phyloP scores from a whole-genome alignment of 116 monocot genomes.

The Posidonia oceanica region DNA sequence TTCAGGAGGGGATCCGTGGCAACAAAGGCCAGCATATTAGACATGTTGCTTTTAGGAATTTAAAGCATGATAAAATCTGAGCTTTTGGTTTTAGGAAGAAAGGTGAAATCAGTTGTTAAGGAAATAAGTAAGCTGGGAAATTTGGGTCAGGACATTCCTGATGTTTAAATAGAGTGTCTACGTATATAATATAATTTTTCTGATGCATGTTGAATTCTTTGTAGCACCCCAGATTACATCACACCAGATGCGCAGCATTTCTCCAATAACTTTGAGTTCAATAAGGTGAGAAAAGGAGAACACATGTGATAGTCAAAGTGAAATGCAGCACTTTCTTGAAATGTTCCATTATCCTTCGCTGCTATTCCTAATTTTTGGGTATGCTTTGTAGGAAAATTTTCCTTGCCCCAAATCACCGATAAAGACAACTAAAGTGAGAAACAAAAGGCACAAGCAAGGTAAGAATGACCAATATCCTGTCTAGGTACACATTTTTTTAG shows the following conservation, averaged over 20 bases:
- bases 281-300: constrained; percentile 34
- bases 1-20: too few relatives aligned
- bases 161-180: neutral
- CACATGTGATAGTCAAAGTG: neutral
- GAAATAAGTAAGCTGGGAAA: neutral
- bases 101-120: too few relatives aligned
- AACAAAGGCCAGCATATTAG: too few relatives aligned
- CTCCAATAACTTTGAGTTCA: constrained; percentile 24
- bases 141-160: neutral
- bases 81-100: too few relatives aligned
- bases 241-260: constrained; percentile 61
- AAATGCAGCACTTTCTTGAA: neutral
- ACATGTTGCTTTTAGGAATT: too few relatives aligned
- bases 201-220: constrained; percentile 1
- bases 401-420: constrained; percentile 68
- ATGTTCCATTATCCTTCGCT: neutral
- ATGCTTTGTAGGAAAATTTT: constrained; percentile 35
- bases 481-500: neutral
- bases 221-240: constrained; percentile 79
- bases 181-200: neutral
- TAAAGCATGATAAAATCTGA: too few relatives aligned
- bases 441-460: constrained; percentile 50
- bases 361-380: neutral
- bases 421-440: constrained; percentile 43
- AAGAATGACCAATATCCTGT: neutral